A percentile compares a stretch with the other conserved stretches of the same genome.
phyloP scores from a whole-genome alignment of 768 basidiomycete genomes.

The Kwoniella mangroviensis region DNA sequence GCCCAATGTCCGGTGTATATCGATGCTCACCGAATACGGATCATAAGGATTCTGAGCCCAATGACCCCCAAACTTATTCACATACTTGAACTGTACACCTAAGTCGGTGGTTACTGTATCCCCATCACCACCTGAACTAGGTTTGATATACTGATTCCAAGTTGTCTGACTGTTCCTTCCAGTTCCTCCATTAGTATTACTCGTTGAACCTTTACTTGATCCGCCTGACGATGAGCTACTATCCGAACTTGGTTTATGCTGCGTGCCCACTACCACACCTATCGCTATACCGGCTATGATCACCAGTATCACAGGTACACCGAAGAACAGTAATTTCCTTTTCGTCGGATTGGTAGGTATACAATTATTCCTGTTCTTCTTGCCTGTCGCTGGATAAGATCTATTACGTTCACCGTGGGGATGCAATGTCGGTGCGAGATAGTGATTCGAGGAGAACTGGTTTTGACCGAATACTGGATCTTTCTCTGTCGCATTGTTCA shows the following conservation, averaged over 20 bases:
- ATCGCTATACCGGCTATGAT: slow-evolving; percentile 46
- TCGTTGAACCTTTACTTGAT: slow-evolving; percentile 7
- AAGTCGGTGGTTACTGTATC: slow-evolving; percentile 48
- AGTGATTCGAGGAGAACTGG: slow-evolving; percentile 37
- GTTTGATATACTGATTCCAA: slow-evolving; percentile 25
- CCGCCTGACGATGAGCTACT: slow-evolving; percentile 7
- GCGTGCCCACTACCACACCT: slow-evolving; percentile 41
- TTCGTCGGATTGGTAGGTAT: slow-evolving; percentile 44
- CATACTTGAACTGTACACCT: slow-evolving; percentile 47
- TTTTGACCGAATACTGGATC: slow-evolving; percentile 36
- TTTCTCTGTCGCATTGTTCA: slow-evolving; percentile 29
- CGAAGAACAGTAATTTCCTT: slow-evolving; percentile 44
- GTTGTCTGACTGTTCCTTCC: slow-evolving; percentile 15
- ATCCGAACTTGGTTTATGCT: slow-evolving; percentile 19
- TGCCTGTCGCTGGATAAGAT: background rate
- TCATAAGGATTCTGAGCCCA: slow-evolving; percentile 53
- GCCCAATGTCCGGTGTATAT: background rate
- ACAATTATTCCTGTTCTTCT: slow-evolving; percentile 18
- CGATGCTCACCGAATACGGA: slow-evolving; percentile 40
- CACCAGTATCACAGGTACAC: slow-evolving; percentile 41
- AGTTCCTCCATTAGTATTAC: slow-evolving; percentile 5
- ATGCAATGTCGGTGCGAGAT: slow-evolving; percentile 32
- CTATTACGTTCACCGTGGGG: slow-evolving; percentile 10
- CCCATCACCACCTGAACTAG: slow-evolving; percentile 43
- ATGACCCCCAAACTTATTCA: slow-evolving; percentile 54